phyloP scores from a whole-genome alignment of 2,329 filamentous ascomycete genomes.

The Sodiomyces alkalinus region DNA sequence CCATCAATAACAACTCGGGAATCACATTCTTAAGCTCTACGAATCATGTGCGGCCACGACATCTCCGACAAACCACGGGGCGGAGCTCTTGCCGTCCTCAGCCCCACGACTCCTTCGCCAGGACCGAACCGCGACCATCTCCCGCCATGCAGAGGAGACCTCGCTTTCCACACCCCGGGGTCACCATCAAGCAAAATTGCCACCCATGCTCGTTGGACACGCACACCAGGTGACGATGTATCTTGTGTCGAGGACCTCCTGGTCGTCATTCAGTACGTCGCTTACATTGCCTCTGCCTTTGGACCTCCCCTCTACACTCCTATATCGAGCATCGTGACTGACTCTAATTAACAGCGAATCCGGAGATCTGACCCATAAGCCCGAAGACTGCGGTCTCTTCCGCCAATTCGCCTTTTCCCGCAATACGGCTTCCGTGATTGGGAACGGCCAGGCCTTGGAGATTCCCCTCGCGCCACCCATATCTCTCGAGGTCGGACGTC shows the following conservation, averaged over 20 bases:
- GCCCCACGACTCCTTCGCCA: conserved; percentile 6
- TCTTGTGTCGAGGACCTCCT: conserved; percentile 12
- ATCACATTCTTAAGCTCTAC: no score
- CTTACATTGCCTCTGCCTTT: neutral
- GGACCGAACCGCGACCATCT: neutral
- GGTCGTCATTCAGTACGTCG: conserved; percentile 29
- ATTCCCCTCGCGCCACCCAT: conserved; percentile 21
- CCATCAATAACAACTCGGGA: no score
- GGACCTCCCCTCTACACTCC: neutral
- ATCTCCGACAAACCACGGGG: conserved; percentile 23
- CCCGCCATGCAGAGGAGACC: conserved; percentile 16
- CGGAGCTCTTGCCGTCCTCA: conserved; percentile 30
- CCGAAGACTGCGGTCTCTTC: conserved; percentile 26
- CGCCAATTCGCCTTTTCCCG: conserved; percentile 19
- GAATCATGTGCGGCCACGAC: conserved; percentile 30
- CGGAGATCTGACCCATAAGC: conserved; percentile 25
- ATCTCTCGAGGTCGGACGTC: conserved; percentile 25
- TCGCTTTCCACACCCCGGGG: conserved; percentile 28
- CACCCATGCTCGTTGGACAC: conserved; percentile 27
- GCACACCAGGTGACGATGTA: conserved; percentile 6
- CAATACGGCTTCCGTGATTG: conserved; percentile 3
- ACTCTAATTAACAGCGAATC: conserved; percentile 22
- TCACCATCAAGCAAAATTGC: conserved; percentile 19
- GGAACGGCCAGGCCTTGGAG: conserved; percentile 13
- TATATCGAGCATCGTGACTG: no score